Base-by-base conservation (phyloP, 2,329 filamentous ascomycete species). In the Ceratocystis papillata region DNA sequence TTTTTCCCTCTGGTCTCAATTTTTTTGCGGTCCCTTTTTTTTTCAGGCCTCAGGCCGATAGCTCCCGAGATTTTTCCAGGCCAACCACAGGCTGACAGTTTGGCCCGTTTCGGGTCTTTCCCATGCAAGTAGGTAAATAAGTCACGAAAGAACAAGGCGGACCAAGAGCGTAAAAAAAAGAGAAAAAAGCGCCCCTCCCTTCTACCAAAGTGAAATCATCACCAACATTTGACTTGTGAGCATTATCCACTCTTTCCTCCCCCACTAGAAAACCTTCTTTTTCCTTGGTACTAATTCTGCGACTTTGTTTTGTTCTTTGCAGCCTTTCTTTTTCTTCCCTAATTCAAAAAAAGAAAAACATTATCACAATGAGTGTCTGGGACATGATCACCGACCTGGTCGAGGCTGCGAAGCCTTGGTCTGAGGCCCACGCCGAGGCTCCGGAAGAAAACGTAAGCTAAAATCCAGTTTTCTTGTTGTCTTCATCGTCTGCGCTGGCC, bases 341-440 rank as follows among this genome's bases (percentile, higher is more conserved):
- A 44, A 25, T 66, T 57, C 41, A 37, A 41, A 64, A 44, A 60
- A 62, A 62, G 46, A 50, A 30, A 63, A 59, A 25, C 3, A 37
- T 55, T 17, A 73, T 75, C 78, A 77, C 76, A 76, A 87, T 87
- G 84, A 84, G 83, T 79, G 80, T 87, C 78, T 86, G 83, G 82
- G 83, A 86, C 76, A 77, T 80, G 71, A 80, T 85, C 73, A 80
- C 79, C 73, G 84, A 87, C 74, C 78, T 87, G 74, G 77, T 85
- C 73, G 83, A 86, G 77, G 83, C 83, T 69, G 83, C 81, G 71
- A 79, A 81, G 77, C 84, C 84, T 74, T 87, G 84, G 84, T 79
- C 78, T 75, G 80, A 80, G 70, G 83, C 80, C 71, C 81, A 87
- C 75, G 84, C 84, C 71, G 84, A 87, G 77, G 83, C 84, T 81